Base-by-base conservation (phyloP, 306 rosid species). In the Arachis hypogaea region DNA sequence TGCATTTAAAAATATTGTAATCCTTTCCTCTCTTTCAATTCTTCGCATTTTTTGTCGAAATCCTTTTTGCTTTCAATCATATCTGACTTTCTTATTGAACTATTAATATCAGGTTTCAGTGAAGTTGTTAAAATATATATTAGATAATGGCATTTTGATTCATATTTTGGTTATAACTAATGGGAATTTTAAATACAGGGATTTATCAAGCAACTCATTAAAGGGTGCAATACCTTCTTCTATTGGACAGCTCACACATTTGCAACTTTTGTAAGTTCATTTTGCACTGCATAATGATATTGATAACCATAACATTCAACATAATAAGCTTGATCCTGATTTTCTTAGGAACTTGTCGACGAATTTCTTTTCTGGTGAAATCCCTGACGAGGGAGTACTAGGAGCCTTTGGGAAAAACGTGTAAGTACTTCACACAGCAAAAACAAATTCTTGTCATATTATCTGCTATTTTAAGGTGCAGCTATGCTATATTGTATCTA, bases 221-320 rank as follows among this genome's bases (percentile, higher is more conserved):
- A 89, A 83, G 80, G 95, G 92, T 2, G 89, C 87, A 3, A 90
- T 90, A 85, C 90, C 96, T 58, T 85, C 96, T 22, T 82, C 90
- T 7, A 78, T 90, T 63, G 92, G 96, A 69, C 87, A 82, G 63
- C 86, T 90, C 12, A 33, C 85, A 49, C 71, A 69, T 38, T 77
- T 90, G 63, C 89, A 8, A 52, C 61, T 59, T 69, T 66, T 90
- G 96, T 90, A 77, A 82, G 92, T 78, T 63, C 71, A 50, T 58
- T 59, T 59, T 4, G 30, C 7, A 69, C 33, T 57, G 18, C 64
- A 28, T 40, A 18, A 12, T 56, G 51, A 36, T n/a, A 29, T 30
- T 59, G 63, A 16, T 51, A 11, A 14, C 36, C 38, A 38, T 6
- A 42, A 50, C 28, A 51, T 45, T 76, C 5, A 7, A 6, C 9